Evolutionary conservation across 441 rosid species (phyloP), one percentile per base, ranked within the genome.

Genomic region (Croton laevigatus): DNA sequence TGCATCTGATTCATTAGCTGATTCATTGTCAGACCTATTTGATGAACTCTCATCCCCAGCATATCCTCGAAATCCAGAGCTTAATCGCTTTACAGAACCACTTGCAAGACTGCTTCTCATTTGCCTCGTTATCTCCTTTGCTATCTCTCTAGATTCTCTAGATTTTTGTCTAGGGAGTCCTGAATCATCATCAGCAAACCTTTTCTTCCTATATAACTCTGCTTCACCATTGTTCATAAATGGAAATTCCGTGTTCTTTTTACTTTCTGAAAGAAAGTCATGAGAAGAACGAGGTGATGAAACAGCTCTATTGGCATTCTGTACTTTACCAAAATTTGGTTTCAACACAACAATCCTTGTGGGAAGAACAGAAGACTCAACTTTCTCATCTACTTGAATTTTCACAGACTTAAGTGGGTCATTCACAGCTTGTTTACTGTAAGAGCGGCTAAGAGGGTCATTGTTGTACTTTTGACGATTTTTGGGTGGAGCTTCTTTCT

Each of bases 321-420:
- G 84, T 57, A 63, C 64, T 88, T 80, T 89, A 62, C 87, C 97
- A 37, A 83, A 65, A 78, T 87, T 90, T 66, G 98, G 98, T 77
- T 96, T 96, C 69, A 96, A 81, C 73, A 96, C 94, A 79, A 93
- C 97, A 80, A 96, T 96, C 79, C 86, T 87, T 44, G 96, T 90
- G 38, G 93, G 89, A 73, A 79, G 67, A 71, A 36, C 65, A 54
- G 79, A 62, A 38, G 82, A 45, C 69, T 72, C 87, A 58, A 57
- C 78, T 73, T 73, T 87, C 73, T 77, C 83, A 62, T 84, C 82
- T 65, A 73, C 71, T 68, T 73, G 85, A 80, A 77, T 40, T 62
- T 80, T 84, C 65, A 86, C 55, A 36, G 86, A 71, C 70, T 76
- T 80, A 32, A 63, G 65, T 38, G 74, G 23, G 79, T 67, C 61